Base-by-base conservation (phyloP, 2,329 filamentous ascomycete species). In the Boeremia exigua region DNA sequence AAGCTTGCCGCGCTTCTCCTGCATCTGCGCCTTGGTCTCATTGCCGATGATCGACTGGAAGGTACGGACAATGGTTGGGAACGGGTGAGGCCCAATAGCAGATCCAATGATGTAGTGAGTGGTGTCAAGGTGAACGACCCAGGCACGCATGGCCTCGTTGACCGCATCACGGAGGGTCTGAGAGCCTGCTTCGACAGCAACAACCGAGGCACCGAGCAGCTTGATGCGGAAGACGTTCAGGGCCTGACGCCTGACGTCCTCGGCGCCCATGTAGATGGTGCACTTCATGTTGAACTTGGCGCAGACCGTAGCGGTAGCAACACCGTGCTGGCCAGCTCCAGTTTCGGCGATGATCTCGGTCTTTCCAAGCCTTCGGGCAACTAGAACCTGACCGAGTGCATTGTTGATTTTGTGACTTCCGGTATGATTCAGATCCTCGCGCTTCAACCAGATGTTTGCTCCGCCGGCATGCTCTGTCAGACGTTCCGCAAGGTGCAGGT, bases 401-500 rank as follows among this genome's bases (percentile, higher is more conserved):
- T 99, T 99, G 82, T 99, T 99, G 82, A 99, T 98, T 85, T 99
- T 99, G 84, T 99, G 95, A 60, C 91, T 96, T 64, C 95, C 95
- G 8, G 95, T 98, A 76, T 99, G 95, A 79, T 98, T 98, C 53
- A 98, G 82, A 75, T 99, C 95, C 79, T 99, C 95, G 68, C 95
- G 87, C 85, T 99, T 99, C 65, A 99, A 80, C 89, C 94, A 99
- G 80, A 99, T 96, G 72, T 92, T 96, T 44, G 95, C 94, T 58
- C 95, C 95, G 23, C 92, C 92, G 43, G 91, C 92, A 69, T 94
- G 81, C 72, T 96, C 89, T 0, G 94, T 98, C 63, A 99, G 81
- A 48, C 93, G 88, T 66, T 95, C 88, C 1, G 95, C 95, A 48
- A 93, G 80, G 78, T 99, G 95, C 48, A 99, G 82, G 65, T 94